Base-by-base conservation (phyloP, 1,284 basidiomycete genomes). In the Trametes pubescens region DNA sequence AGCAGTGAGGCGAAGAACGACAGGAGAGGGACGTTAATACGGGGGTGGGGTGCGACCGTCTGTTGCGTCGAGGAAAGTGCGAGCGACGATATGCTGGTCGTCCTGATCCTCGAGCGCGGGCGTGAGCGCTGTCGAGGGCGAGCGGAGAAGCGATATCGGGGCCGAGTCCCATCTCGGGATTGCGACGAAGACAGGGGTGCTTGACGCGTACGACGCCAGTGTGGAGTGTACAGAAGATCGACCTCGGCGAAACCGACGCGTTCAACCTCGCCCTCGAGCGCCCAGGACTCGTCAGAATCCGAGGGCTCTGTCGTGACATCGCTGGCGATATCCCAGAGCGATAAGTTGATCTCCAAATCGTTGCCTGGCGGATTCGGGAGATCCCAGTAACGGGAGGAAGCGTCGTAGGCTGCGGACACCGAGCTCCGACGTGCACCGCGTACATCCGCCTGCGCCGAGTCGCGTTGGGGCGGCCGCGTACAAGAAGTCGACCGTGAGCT, bases 1-100 rank as follows among this genome's bases (percentile, higher is more conserved):
- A 79, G 67, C n/a, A 78, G 52, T 1, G 73, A 72, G 2, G 76
- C 64, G 54, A 78, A 68, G 65, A 76, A 71, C 0, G 78, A 75
- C 6, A 79, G 67, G 0, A 79, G 64, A 2, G 78, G 77, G 6
- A 79, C 64, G 40, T 68, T 74, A 46, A 75, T 69, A 32, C 72
- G 73, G 2, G 73, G 72, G 47, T 74, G 72, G 1, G 74, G 73
- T 18, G 65, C 61, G 29, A 32, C 29, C 9, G 56, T 9, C 22
- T 52, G 57, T n/a, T 34, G 49, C 7, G 48, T 13, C 9, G 62
- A 51, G 11, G 60, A 51, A 21, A 65, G 59, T 16, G 52, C 57
- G 3, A 57, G 32, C n/a, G 71, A 53, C 35, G 51, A 62, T 35
- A 60, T 57, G 56, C 64, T 60, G 56, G 51, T 51, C 26, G 66